Conservation (phyloP, 2,329 filamentous ascomycete genomes). For the Alternaria hordeiaustralica region DNA sequence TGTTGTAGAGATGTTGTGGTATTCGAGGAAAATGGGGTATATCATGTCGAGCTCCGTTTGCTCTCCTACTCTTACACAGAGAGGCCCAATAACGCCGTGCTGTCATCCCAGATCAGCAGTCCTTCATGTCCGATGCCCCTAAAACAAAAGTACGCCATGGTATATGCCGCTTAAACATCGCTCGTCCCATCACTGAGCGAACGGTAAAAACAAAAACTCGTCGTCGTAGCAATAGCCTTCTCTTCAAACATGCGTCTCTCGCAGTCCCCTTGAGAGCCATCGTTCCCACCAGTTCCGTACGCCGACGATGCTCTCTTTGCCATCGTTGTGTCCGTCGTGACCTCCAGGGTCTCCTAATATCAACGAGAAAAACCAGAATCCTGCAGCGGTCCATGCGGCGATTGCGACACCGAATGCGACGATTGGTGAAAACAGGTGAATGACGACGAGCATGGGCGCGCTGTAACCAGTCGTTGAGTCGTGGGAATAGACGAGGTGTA, state of each 20-base stretch:
- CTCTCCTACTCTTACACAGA: background rate
- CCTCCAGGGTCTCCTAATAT: conserved; percentile 69
- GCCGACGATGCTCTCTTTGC: conserved; percentile 64
- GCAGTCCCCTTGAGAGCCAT: conserved; percentile 57
- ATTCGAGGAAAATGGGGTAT: conserved; percentile 25
- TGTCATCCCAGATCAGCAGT: conserved; percentile 24
- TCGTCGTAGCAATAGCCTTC: background rate
- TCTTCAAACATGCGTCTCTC: conserved; percentile 14
- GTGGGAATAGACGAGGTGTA: conserved; percentile 56
- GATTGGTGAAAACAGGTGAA: conserved; percentile 63
- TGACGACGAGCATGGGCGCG: conserved; percentile 55
- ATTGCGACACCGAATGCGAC: conserved; percentile 63
- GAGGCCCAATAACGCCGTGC: conserved; percentile 24
- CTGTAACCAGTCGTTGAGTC: conserved; percentile 47
- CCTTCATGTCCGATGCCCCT: conserved; percentile 8
- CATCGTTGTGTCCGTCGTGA: conserved; percentile 65
- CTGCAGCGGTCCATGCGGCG: conserved; percentile 64
- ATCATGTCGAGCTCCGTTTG: conserved; percentile 21
- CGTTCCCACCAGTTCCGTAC: conserved; percentile 67
- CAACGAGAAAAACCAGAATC: conserved; percentile 67
- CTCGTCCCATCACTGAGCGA: conserved; percentile 11
- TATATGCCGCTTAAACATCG: conserved; percentile 31
- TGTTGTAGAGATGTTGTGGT: background rate
- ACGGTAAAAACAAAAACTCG: conserved; percentile 4
- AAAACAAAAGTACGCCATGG: conserved; percentile 21